A percentile compares a stretch with the other conserved stretches of the same genome.
Conservation (phyloP, 129 eudicot species). For the Artemisia tridentata region DNA sequence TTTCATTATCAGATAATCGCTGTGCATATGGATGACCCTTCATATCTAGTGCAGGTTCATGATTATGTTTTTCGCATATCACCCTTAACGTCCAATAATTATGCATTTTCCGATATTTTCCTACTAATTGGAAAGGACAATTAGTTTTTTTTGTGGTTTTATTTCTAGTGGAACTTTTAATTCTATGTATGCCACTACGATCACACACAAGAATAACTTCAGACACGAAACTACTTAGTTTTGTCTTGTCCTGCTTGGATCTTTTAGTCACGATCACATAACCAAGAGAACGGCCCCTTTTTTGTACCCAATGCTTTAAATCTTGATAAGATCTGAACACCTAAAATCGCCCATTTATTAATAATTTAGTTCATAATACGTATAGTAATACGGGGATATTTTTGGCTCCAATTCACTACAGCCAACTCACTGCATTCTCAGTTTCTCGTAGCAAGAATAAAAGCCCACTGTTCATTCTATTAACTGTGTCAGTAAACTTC, state of each 20-base stretch:
- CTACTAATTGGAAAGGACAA: conserved; percentile 18
- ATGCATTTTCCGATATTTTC: no score
- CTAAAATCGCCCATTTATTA: not conserved
- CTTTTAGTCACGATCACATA: not conserved
- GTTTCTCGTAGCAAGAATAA: no score
- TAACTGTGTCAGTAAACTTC: no score
- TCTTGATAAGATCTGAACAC: not conserved
- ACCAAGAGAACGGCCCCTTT: not conserved
- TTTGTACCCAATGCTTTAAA: not conserved
- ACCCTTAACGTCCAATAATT: conserved; percentile 23
- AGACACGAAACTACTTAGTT: not conserved
- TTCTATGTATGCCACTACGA: not conserved
- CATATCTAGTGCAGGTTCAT: conserved; percentile 22
- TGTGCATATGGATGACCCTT: conserved; percentile 24
- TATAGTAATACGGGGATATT: no score
- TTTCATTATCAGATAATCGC: conserved; percentile 19
- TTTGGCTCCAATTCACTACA: no score
- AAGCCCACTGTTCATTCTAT: no score
- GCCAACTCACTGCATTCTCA: no score
- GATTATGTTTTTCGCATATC: conserved; percentile 26
- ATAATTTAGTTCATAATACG: no score
- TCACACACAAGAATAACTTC: not conserved
- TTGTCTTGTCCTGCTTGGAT: not conserved
- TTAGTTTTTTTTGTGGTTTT: conserved; percentile 11
- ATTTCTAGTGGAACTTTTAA: conserved; percentile 13